Evolutionary conservation across 225 moss, liverwort and hornwort genomes (phyloP).

Genomic region (Climacium dendroides): DNA sequence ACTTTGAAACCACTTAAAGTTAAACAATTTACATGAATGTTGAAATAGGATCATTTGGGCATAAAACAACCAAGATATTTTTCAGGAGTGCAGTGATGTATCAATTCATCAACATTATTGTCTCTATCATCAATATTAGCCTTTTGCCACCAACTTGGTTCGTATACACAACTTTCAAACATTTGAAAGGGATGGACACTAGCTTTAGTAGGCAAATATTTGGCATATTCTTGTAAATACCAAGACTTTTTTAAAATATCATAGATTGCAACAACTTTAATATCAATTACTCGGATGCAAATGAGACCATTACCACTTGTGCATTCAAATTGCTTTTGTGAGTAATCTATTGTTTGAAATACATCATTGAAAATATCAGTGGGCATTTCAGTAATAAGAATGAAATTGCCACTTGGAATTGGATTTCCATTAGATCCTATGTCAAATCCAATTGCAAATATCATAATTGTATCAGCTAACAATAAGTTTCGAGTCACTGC

Average conservation of each 20-base stretch:
- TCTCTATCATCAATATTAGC: constrained; percentile 18
- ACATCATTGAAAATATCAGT: constrained; percentile 11
- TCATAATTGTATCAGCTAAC: constrained; percentile 15
- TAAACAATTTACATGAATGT: background rate
- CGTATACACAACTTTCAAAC: constrained; percentile 25
- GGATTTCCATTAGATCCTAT: background rate
- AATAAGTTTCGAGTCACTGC: background rate
- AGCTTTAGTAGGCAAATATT: constrained; percentile 21
- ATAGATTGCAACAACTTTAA: constrained; percentile 14
- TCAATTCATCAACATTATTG: background rate
- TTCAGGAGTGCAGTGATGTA: constrained; percentile 11
- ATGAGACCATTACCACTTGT: constrained; percentile 24
- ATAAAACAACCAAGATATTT: constrained; percentile 10
- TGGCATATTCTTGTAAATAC: constrained; percentile 25
- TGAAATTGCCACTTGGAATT: constrained; percentile 5
- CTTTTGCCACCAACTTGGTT: constrained; percentile 43
- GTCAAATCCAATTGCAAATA: constrained; percentile 29
- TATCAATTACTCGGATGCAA: constrained; percentile 10
- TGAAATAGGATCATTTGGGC: background rate
- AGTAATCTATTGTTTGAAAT: constrained; percentile 35
- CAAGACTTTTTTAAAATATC: background rate
- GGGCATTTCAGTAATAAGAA: constrained; percentile 11
- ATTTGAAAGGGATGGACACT: constrained; percentile 9
- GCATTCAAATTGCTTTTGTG: constrained; percentile 24
- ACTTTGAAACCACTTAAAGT: background rate